Evolutionary conservation across 371 early-diverging fungal genomes (phyloP).

Genomic region (Mortierella sp.): DNA sequence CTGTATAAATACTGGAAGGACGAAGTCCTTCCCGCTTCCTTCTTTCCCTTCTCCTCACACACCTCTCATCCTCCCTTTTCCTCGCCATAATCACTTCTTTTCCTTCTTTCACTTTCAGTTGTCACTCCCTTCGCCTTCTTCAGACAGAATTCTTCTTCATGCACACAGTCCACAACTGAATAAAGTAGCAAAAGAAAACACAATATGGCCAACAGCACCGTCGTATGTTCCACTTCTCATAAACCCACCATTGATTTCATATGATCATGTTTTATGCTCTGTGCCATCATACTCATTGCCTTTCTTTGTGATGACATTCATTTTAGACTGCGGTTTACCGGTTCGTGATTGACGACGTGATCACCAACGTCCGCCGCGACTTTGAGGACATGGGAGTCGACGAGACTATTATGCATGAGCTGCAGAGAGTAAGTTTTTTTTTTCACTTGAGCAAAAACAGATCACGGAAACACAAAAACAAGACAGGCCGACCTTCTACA

Average conservation of each 20-base stretch:
- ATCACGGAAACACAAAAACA: not conserved
- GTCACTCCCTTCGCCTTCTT: not conserved
- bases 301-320: not conserved
- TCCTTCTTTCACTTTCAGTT: not conserved
- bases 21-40: not conserved
- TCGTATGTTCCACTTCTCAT: slow-evolving; percentile 31
- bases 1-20: slow-evolving; percentile 38
- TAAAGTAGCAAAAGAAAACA: not conserved
- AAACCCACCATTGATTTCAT: not conserved
- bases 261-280: not conserved
- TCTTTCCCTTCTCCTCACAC: not conserved
- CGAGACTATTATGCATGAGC: slow-evolving; percentile 87
- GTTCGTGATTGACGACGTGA: slow-evolving; percentile 95
- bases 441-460: not conserved
- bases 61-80: not conserved
- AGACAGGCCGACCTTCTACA: not conserved
- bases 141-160: not conserved
- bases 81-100: not conserved
- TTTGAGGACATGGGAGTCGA: slow-evolving; percentile 95
- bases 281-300: not conserved
- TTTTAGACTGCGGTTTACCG: slow-evolving; percentile 84
- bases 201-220: slow-evolving; percentile 54
- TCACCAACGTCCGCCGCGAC: slow-evolving; percentile 88
- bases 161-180: slow-evolving; percentile 9
- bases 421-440: slow-evolving; percentile 80